Conservation (phyloP, 2,329 filamentous ascomycete genomes). For the Phaeophleospora eucalypticola region DNA sequence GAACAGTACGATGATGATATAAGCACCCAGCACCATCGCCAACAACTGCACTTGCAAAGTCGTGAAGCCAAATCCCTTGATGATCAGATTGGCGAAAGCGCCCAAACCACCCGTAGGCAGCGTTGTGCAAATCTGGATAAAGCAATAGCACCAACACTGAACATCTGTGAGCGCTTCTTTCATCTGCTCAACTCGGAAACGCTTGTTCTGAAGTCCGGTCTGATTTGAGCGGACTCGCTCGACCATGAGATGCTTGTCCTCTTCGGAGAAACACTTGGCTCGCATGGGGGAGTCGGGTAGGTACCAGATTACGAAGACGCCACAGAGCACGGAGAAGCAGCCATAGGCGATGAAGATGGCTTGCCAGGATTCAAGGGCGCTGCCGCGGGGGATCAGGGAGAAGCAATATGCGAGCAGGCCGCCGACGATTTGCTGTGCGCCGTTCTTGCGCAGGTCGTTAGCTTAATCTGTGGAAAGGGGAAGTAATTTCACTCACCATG, state of each 20-base stretch:
- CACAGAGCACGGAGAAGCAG: conserved; percentile 59
- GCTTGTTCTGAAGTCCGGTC: conserved; percentile 45
- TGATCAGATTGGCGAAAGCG: conserved; percentile 70
- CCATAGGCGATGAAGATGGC: conserved; percentile 32
- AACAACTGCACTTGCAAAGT: conserved; percentile 66
- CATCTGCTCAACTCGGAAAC: conserved; percentile 52
- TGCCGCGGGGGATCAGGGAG: conserved; percentile 28
- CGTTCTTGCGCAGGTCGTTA: conserved; percentile 8
- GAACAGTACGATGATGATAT: conserved; percentile 68
- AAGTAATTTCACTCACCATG: conserved; percentile 13
- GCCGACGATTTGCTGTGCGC: conserved; percentile 63
- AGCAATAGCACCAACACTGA: conserved; percentile 45
- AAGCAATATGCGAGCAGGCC: conserved; percentile 61
- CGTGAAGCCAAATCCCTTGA: conserved; percentile 63
- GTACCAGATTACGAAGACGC: conserved; percentile 59
- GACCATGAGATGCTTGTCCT: conserved; percentile 53
- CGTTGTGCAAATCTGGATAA: conserved; percentile 66
- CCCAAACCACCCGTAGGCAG: conserved; percentile 69
- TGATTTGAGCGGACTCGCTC: conserved; percentile 46
- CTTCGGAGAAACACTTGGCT: conserved; percentile 63
- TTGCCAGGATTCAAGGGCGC: conserved; percentile 53
- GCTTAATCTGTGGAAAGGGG: neutral
- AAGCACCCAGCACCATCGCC: conserved; percentile 69
- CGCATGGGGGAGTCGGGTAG: conserved; percentile 69
- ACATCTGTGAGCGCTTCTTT: conserved; percentile 60